Evolutionary conservation across 352 stramenopile species (phyloP), one percentile per base, ranked within the genome.

Genomic region (Phytophthora crassamura): DNA sequence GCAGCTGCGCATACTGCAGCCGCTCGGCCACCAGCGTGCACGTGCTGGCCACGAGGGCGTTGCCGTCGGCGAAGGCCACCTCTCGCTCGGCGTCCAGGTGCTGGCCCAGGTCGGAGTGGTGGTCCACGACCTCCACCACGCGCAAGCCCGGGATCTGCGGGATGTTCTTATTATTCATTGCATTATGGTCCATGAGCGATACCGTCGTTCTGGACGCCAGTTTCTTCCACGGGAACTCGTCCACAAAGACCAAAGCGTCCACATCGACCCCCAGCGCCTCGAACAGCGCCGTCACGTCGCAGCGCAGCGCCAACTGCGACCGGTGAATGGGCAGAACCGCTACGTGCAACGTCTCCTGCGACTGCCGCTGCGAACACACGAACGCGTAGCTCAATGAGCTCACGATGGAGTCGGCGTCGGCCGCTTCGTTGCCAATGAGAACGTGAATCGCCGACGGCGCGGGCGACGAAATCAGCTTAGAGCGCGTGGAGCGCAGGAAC

Each of bases 361-460:
- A 22, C 5, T 59, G 16, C 33, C 63, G 38, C 35, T 77, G 45
- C 40, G 73, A 61, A 35, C 74, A 73, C 32, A 80, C 36, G 51
- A 80, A 88, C 7, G 86, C 86, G 68, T 90, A 86, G 9, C 84
- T 71, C 9, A 95, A 51, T 14, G 82, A 86, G 70, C 84, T 95
- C 11, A 95, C 72, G 67, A 95, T 93, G 16, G 86, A 95, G 67
- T 95, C 86, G 11, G 86, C 86, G 61, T 95, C 84, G 7, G 82
- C 82, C 12, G 86, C 84, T 59, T 95, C 86, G 52, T 95, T 95
- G 49, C 86, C 86, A 34, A 93, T 82, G 47, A 91, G 56, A 6
- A 93, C 75, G 58, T 90, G 80, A 33, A 95, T 61, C 7, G 46
- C 60, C 12, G 50, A 11, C 3, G 54, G 50, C 0, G 30, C 7